Conservation (phyloP, 257 asterid species). For the Hygrophila difformis region DNA sequence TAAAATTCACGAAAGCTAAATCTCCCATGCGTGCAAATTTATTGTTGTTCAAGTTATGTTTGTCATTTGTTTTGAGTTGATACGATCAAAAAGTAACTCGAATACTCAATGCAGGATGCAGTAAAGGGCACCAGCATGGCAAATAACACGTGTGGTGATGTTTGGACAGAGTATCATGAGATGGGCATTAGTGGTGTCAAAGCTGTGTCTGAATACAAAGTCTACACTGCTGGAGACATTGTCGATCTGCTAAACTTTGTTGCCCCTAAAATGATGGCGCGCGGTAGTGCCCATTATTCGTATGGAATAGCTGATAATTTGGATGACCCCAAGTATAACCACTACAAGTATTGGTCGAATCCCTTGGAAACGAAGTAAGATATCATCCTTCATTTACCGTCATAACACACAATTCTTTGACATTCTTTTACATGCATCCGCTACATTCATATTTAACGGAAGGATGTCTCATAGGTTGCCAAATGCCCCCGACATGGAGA, state of each 20-base stretch:
- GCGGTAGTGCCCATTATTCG: slow-evolving; percentile 71
- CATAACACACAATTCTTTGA: neutral
- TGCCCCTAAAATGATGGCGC: slow-evolving; percentile 87
- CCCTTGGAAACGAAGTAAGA: slow-evolving; percentile 86
- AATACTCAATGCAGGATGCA: slow-evolving; percentile 52
- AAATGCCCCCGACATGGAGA: slow-evolving; percentile 81
- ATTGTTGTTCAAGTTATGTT: neutral
- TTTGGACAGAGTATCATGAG: slow-evolving; percentile 89
- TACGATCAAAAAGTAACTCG: slow-evolving; percentile 7
- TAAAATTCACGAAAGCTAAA: slow-evolving; percentile 26
- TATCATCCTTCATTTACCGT: neutral
- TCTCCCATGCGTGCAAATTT: neutral
- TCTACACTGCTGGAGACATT: slow-evolving; percentile 61
- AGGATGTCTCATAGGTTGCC: slow-evolving; percentile 43
- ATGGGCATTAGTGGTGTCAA: slow-evolving; percentile 71
- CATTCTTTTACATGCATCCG: no score
- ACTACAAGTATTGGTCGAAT: slow-evolving; percentile 89
- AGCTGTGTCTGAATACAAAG: slow-evolving; percentile 73
- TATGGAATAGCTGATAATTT: slow-evolving; percentile 81
- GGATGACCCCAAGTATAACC: slow-evolving; percentile 72
- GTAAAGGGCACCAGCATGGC: slow-evolving; percentile 65
- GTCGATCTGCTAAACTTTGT: slow-evolving; percentile 63
- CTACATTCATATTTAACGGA: neutral
- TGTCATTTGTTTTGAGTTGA: neutral
- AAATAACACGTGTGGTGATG: slow-evolving; percentile 59